Percentiles rank a stretch among this genome's conserved stretches.
Conservation (phyloP, 1,284 basidiomycete species). For the Trametes polyzona region DNA sequence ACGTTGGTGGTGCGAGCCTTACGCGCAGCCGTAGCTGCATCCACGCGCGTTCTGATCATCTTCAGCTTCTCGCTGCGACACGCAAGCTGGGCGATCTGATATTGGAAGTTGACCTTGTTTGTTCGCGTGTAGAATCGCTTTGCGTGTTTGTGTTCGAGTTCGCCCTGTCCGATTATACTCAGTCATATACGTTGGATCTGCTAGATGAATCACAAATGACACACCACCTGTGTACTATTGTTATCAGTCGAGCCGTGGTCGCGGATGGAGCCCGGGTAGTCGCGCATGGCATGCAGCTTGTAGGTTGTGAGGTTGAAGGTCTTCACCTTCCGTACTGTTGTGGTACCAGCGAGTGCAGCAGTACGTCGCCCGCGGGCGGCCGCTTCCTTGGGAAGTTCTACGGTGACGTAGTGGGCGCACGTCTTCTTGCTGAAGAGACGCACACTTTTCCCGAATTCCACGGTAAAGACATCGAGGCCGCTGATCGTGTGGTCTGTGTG, state of each 20-base stretch:
- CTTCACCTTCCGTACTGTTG: neutral
- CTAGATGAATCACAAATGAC: neutral
- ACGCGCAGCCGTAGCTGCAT: neutral
- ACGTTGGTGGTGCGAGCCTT: neutral
- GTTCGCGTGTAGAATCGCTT: conserved; percentile 38
- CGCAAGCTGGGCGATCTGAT: conserved; percentile 31
- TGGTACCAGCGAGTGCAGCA: neutral
- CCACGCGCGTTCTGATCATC: neutral
- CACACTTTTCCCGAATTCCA: conserved; percentile 12
- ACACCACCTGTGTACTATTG: neutral
- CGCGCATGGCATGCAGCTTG: conserved; percentile 5
- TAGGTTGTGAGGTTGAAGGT: neutral
- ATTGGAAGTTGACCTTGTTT: conserved; percentile 32
- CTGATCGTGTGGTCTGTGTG: conserved; percentile 34
- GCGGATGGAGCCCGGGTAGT: neutral
- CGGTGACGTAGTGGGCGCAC: neutral
- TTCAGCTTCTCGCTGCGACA: conserved; percentile 7
- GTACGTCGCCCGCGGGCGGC: neutral
- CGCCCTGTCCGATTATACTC: conserved; percentile 29
- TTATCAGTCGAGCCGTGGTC: neutral
- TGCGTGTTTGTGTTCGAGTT: conserved; percentile 36
- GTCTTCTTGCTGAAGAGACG: conserved; percentile 19
- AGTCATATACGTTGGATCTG: neutral
- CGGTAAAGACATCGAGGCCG: conserved; percentile 25
- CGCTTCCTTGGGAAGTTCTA: neutral